Base-by-base conservation (phyloP, 2,329 filamentous ascomycete species). In the Amylocarpus encephaloides region DNA sequence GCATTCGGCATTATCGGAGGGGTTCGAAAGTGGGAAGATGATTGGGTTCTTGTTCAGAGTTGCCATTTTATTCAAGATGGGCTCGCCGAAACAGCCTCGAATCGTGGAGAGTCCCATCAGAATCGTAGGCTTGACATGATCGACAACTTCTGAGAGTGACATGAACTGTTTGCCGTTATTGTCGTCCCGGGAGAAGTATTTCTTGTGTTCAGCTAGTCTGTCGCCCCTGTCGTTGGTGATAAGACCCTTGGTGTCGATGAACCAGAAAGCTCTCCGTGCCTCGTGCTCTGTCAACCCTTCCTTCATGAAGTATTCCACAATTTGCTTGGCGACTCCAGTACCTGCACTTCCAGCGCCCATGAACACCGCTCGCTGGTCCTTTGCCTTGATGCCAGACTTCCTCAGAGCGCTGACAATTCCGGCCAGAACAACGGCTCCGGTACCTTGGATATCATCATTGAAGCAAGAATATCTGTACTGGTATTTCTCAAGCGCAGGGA, bases 401-500 rank as follows among this genome's bases (percentile, higher is more conserved):
- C 86, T 80, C 6, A 91, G 70, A 0, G 80, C 88, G 1, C 88
- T 81, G 70, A 88, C 82, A 57, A 94, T 83, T 2, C 86, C 88
- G 0, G 88, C 88, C 0, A 95, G 75, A 0, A 89, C 92, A 1
- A 95, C 88, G 50, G 87, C 91, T 0, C 89, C 90, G 0, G 89
- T 95, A 1, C 89, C 89, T 65, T 94, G 88, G 0, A 95, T 83
- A 66, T 95, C 89, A 53, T 95, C 89, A 62, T 95, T 95, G 74
- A 95, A 94, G 67, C 88, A 93, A 0, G 88, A 76, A n/a, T 91
- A 83, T 48, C 86, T 66, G 0, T 82, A 73, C 2, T 83, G 79
- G 61, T 92, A 94, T 43, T 75, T 79, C 52, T 93, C 86, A 0
- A 95, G 73, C 0, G 88, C 52, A 33, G 61, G 60, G 49, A 62